Evolutionary conservation across 352 stramenopile genomes (phyloP).

Genomic region (Thraustochytrium striatum): DNA sequence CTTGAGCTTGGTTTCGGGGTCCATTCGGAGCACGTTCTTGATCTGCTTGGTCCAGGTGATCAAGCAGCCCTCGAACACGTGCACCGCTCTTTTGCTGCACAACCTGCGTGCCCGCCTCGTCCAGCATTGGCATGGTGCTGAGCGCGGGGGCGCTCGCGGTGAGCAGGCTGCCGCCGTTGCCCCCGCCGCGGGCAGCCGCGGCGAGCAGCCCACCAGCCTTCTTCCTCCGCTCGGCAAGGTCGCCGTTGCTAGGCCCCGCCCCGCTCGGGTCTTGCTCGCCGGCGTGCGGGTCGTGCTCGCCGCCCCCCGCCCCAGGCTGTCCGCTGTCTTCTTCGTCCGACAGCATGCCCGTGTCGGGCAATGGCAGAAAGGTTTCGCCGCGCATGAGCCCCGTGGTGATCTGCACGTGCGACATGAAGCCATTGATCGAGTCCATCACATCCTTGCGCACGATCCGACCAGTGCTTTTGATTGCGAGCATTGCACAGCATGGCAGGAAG

Average conservation of each 20-base stretch:
- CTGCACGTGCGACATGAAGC: slow-evolving; percentile 88
- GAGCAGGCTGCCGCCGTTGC: neutral
- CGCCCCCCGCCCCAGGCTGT: neutral
- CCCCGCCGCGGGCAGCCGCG: too few relatives aligned
- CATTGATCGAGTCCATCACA: slow-evolving; percentile 93
- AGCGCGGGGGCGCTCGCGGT: slow-evolving; percentile 14
- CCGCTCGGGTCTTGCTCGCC: neutral
- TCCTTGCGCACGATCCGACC: slow-evolving; percentile 93
- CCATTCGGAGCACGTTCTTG: slow-evolving; percentile 94
- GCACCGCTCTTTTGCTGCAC: slow-evolving; percentile 59
- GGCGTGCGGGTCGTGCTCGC: neutral
- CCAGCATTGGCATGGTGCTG: neutral
- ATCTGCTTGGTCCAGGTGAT: slow-evolving; percentile 99
- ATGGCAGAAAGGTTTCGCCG: slow-evolving; percentile 90
- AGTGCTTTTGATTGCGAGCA: slow-evolving; percentile 84
- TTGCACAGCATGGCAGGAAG: slow-evolving; percentile 93
- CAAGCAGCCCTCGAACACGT: slow-evolving; percentile 92
- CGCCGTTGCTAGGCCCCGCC: neutral
- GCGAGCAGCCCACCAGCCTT: too few relatives aligned
- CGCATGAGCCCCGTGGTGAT: slow-evolving; percentile 95
- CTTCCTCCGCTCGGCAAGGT: neutral
- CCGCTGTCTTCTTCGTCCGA: slow-evolving; percentile 1
- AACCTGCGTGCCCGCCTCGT: neutral
- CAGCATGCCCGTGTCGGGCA: slow-evolving; percentile 63
- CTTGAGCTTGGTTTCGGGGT: slow-evolving; percentile 86